Percentiles rank a stretch among this genome's conserved stretches.
Conservation (phyloP, 345 rosid genomes). For the Eucalyptus shirleyi region DNA sequence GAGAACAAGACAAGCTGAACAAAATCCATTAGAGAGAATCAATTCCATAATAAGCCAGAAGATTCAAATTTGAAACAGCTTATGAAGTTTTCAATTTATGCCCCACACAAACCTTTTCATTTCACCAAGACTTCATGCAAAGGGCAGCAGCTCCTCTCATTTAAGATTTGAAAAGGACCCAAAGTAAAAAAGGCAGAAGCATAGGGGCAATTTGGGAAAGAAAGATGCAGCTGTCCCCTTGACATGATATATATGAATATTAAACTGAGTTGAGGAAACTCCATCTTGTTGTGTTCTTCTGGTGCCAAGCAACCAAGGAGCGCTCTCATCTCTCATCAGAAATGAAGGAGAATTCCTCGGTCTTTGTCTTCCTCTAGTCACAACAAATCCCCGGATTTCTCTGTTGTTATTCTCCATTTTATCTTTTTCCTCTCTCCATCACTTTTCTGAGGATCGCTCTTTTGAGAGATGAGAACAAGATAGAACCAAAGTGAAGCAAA, state of each 20-base stretch:
- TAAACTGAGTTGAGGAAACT: neutral
- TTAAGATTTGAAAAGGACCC: neutral
- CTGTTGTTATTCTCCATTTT: neutral
- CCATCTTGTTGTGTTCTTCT: neutral
- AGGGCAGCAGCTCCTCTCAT: neutral
- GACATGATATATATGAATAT: neutral
- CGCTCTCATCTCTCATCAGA: neutral
- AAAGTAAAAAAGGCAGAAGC: neutral
- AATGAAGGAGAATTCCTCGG: neutral
- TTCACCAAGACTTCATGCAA: neutral
- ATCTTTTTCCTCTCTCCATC: neutral
- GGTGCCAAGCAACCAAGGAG: neutral
- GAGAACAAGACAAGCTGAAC: neutral
- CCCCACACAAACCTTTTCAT: neutral
- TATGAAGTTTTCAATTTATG: neutral
- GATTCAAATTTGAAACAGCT: neutral
- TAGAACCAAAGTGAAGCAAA: neutral
- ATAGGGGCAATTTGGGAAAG: neutral
- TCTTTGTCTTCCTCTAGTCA: neutral
- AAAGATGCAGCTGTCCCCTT: neutral
- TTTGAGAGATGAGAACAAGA: neutral
- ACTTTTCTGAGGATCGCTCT: neutral
- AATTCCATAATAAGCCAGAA: neutral
- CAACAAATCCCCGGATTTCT: neutral
- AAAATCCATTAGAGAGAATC: neutral